Percentiles rank a stretch among this genome's conserved stretches.
Conservation (phyloP, 192 early-diverging fungal species). For the Mortierella hygrophila region DNA sequence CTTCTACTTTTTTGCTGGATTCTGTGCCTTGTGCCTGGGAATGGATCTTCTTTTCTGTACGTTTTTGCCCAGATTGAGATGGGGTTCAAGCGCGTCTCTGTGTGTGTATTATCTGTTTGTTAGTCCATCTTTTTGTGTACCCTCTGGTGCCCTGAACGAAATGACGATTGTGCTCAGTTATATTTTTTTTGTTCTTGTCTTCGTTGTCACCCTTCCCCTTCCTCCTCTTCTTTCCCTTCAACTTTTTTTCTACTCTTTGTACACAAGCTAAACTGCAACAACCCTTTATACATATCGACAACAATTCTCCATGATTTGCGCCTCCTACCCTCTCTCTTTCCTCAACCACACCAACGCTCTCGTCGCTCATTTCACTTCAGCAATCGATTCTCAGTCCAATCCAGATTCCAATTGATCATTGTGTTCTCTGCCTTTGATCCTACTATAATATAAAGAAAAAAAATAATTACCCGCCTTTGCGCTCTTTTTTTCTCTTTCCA, state of each 20-base stretch:
- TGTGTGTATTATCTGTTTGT: background rate
- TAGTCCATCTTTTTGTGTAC: background rate
- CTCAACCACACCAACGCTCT: conserved; percentile 7
- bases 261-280: background rate
- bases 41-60: background rate
- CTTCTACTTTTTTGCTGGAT: no score
- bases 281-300: background rate
- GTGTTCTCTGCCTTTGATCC: no score
- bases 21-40: background rate
- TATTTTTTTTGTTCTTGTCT: background rate
- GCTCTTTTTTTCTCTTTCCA: background rate
- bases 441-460: background rate
- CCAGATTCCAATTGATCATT: conserved; percentile 17
- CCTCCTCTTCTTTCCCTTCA: background rate
- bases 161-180: background rate
- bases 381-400: conserved; percentile 13
- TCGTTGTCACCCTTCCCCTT: background rate
- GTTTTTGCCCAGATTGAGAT: background rate
- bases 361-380: background rate
- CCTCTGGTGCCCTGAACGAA: background rate
- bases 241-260: background rate
- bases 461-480: background rate
- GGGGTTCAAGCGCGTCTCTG: no score
- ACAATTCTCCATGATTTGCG: conserved; percentile 21
- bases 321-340: conserved; percentile 1